A percentile compares a stretch with the other conserved stretches of the same genome.
phyloP scores from a whole-genome alignment of 495 filamentous ascomycete genomes.

The Astrocystis sublimbata region DNA sequence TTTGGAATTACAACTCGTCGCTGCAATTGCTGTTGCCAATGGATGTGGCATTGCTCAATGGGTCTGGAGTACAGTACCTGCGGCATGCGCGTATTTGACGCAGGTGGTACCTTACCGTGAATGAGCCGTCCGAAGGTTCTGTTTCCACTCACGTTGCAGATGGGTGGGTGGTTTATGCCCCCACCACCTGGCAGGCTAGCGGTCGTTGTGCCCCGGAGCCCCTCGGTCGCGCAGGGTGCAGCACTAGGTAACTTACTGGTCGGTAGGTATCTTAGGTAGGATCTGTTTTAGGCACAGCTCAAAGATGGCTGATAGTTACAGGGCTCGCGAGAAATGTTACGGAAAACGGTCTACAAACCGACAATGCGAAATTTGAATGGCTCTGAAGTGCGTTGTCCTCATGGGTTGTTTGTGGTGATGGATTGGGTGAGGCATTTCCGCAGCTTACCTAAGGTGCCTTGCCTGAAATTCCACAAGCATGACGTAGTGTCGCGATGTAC shows the following conservation, averaged over 20 bases:
- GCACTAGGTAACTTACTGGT: too few species aligned
- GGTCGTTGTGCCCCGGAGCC: background rate
- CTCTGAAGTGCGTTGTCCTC: background rate
- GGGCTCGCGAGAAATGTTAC: background rate
- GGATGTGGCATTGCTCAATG: too few species aligned
- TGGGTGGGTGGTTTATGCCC: background rate
- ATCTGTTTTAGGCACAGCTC: too few species aligned
- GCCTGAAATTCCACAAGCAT: background rate
- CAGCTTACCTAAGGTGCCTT: background rate
- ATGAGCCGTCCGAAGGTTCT: too few species aligned
- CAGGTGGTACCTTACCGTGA: background rate
- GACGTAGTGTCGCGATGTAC: too few species aligned
- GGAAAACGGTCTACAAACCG: background rate
- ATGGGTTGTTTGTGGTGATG: background rate
- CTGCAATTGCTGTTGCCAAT: too few species aligned
- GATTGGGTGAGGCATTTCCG: background rate
- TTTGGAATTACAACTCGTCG: too few species aligned
- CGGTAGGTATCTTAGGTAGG: too few species aligned
- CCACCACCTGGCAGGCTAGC: too few species aligned
- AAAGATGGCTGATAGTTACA: background rate
- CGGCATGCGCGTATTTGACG: too few species aligned
- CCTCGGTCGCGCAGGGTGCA: background rate
- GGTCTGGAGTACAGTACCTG: too few species aligned
- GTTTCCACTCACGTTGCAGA: conserved; percentile 2
- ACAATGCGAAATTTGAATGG: background rate